Conservation (phyloP, 768 basidiomycete species). For the Collybia sordida region DNA sequence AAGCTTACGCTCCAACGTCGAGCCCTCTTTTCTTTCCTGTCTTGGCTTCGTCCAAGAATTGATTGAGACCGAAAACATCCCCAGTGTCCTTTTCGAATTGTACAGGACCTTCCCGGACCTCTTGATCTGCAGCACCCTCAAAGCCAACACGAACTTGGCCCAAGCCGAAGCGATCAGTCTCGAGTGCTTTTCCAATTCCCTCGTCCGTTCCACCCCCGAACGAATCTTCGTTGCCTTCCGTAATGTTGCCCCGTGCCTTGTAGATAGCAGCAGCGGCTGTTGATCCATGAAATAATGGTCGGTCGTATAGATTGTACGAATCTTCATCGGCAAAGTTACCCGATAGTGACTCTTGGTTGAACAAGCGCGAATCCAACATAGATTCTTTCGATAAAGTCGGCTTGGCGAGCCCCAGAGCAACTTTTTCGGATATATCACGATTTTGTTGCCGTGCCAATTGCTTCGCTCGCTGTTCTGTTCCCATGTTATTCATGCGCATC, state of each 20-base stretch:
- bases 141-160: slow-evolving; percentile 86
- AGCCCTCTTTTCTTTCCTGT: slow-evolving; percentile 89
- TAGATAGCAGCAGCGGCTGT: slow-evolving; percentile 99
- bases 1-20: slow-evolving; percentile 69
- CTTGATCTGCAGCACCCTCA: slow-evolving; percentile 86
- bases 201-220: slow-evolving; percentile 96
- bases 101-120: slow-evolving; percentile 89
- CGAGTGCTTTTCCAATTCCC: slow-evolving; percentile 86
- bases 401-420: slow-evolving; percentile 96
- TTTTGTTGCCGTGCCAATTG: slow-evolving; percentile 95
- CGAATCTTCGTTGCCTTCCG: slow-evolving; percentile 84
- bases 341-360: slow-evolving; percentile 91
- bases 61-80: slow-evolving; percentile 96
- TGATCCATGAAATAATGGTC: slow-evolving; percentile 94
- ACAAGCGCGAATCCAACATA: slow-evolving; percentile 95
- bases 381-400: slow-evolving; percentile 95
- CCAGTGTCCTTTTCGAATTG: slow-evolving; percentile 97
- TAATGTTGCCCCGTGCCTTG: slow-evolving; percentile 87
- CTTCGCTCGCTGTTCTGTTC: slow-evolving; percentile 93
- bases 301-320: slow-evolving; percentile 92
- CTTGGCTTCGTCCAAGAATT: slow-evolving; percentile 97
- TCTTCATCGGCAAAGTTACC: slow-evolving; percentile 88
- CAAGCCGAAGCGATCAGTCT: slow-evolving; percentile 91
- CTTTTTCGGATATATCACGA: slow-evolving; percentile 98
- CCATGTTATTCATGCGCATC: slow-evolving; percentile 99